Base-by-base conservation (phyloP, 164 flowering plant species). In the Magnolia sinica region DNA sequence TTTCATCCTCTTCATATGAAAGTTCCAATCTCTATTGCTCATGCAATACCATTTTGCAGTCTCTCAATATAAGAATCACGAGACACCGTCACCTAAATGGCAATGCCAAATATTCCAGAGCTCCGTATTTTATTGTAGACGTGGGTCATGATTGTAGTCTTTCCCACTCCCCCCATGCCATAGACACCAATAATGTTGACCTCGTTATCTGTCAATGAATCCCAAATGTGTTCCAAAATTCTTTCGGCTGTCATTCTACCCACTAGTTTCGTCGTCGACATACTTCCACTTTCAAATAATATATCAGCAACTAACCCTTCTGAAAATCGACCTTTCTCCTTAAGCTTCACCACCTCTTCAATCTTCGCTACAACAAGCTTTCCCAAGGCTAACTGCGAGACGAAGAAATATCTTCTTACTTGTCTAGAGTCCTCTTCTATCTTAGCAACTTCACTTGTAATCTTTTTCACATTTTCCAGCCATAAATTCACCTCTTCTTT, bases 81-180 rank as follows among this genome's bases (percentile, higher is more conserved):
- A 5, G 74, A 69, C 8, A 73, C 61, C 2, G 67, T 67, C 45
- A 73, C 76, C 67, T 65, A 78, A 2, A 73, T 50, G 37, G 58
- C 50, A 19, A 13, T 24, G 24, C 63, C 51, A 61, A 73, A 74
- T 24, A 10, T 8, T 11, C 20, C 10, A 7, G 9, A 19, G 58
- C 58, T 67, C 6, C 7, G 27, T 8, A 77, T 23, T 10, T 4
- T 61, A 51, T 77, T 73, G 66, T 65, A 61, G 52, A 77, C 19
- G 22, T 77, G 72, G n/a, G 9, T 77, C 65, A 77, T 52, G 19
- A 77, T 23, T 23, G 82, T 18, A 79, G 80, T 73, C 20, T 78
- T 78, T 10, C 76, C 80, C 4, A 78, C 80, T 68, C 79, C 79
- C 22, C 72, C 79, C 76, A 77, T 64, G 5, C 79, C 79, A 58